A percentile compares a stretch with the other conserved stretches of the same genome.
These are phyloP conservation scores for Blepharisma stoltei DNA, from an alignment of 73 alveolate genomes.

Conservation along the genomic window DNA sequence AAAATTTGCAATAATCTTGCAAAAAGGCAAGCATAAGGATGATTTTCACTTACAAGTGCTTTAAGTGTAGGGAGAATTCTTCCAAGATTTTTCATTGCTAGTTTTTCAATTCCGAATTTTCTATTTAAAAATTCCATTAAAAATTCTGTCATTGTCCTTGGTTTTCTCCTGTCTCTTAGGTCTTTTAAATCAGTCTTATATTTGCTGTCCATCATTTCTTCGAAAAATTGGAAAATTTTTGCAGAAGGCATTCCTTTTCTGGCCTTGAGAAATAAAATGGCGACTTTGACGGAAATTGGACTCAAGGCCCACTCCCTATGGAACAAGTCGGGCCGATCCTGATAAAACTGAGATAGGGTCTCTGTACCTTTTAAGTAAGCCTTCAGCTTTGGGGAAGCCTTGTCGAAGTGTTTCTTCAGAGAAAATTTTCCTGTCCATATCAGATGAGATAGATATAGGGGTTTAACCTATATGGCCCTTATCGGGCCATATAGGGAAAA, in stretches of 20 bases:
- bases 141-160: constrained; percentile 3
- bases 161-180: neutral
- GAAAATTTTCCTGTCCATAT: too few relatives aligned
- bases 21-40: constrained; percentile 8
- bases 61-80: neutral
- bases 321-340: too few relatives aligned
- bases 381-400: too few relatives aligned
- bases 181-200: neutral
- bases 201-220: constrained; percentile 16
- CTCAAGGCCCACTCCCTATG: too few relatives aligned
- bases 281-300: too few relatives aligned
- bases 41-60: neutral
- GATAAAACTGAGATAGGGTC: too few relatives aligned
- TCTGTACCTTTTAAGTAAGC: too few relatives aligned
- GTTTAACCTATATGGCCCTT: too few relatives aligned
- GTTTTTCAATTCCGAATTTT: constrained; percentile 1
- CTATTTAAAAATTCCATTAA: neutral
- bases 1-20: neutral
- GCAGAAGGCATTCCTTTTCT: neutral
- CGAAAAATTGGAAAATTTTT: constrained; percentile 1
- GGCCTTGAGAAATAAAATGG: too few relatives aligned
- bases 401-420: too few relatives aligned
- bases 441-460: too few relatives aligned
- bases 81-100: neutral
- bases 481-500: too few relatives aligned